phyloP scores from a whole-genome alignment of 2,329 filamentous ascomycete genomes.

The Aureobasidium sp. region DNA sequence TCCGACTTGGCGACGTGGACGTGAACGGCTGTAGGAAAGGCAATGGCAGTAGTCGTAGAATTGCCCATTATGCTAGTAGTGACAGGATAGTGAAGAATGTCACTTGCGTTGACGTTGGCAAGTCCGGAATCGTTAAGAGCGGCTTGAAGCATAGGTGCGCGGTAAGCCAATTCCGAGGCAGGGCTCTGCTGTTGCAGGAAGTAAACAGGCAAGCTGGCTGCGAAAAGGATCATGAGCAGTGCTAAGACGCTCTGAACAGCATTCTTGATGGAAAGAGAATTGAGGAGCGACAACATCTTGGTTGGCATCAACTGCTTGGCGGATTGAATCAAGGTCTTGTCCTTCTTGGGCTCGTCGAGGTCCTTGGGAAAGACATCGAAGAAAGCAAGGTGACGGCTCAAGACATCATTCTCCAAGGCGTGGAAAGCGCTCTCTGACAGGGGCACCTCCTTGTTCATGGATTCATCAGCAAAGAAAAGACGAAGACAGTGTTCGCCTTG shows the following conservation, averaged over 20 bases:
- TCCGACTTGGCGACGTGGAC: slow-evolving; percentile 10
- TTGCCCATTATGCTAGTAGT: neutral
- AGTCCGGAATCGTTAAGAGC: slow-evolving; percentile 8
- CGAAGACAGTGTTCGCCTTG: slow-evolving; percentile 3
- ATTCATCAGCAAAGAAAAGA: neutral
- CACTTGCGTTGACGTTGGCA: neutral
- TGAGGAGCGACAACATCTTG: neutral
- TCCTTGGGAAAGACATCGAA: neutral
- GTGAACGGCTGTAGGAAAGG: slow-evolving; percentile 4
- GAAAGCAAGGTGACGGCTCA: slow-evolving; percentile 9
- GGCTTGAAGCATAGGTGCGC: neutral
- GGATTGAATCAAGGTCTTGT: neutral
- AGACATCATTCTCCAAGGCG: neutral
- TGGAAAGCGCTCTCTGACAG: neutral
- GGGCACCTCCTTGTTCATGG: neutral
- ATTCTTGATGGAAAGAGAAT: neutral
- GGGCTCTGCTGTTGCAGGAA: neutral
- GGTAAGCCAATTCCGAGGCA: neutral
- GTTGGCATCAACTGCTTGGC: neutral
- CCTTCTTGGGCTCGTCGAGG: neutral
- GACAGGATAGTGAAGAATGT: slow-evolving; percentile 11
- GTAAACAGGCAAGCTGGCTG: neutral
- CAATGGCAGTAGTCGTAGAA: neutral
- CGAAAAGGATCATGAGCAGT: neutral
- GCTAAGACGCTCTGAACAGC: neutral